phyloP scores from a whole-genome alignment of 768 basidiomycete genomes.

The Pleurotus sapidus region DNA sequence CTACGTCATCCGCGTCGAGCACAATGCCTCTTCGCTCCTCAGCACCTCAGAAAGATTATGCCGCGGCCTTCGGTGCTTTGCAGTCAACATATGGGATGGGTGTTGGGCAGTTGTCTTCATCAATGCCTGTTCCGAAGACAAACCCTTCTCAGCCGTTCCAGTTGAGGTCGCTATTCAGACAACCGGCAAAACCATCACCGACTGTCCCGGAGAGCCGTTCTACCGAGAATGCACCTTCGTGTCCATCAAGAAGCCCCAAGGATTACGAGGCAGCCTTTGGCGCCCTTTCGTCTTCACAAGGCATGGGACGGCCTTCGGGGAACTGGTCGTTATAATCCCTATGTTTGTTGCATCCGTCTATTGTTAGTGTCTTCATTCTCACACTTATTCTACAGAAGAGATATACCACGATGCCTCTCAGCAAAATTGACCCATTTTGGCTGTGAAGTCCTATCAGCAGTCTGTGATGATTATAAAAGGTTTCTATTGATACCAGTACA shows the following conservation, averaged over 20 bases:
- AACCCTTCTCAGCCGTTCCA: neutral
- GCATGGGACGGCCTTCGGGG: neutral
- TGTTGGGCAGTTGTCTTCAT: neutral
- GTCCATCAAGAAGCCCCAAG: too few relatives aligned
- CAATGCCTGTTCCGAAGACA: neutral
- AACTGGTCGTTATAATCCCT: neutral
- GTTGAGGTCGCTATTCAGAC: neutral
- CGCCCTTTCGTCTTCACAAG: neutral
- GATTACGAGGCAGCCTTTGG: slow-evolving; percentile 4
- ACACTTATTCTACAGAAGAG: too few relatives aligned
- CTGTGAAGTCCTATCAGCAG: too few relatives aligned
- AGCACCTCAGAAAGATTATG: neutral
- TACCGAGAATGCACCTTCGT: too few relatives aligned
- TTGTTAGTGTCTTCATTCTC: too few relatives aligned
- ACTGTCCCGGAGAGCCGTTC: too few relatives aligned
- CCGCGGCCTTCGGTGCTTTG: neutral
- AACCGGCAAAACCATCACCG: neutral
- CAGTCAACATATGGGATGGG: slow-evolving; percentile 7
- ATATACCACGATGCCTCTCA: too few relatives aligned
- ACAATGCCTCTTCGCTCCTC: neutral
- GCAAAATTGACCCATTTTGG: too few relatives aligned
- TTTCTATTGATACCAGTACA: too few relatives aligned
- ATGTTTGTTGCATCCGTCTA: too few relatives aligned
- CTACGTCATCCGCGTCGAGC: slow-evolving; percentile 1
- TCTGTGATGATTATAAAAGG: too few relatives aligned